Percentiles rank a stretch among this genome's conserved stretches.
Conservation (phyloP, 2,329 filamentous ascomycete species). For the Beauveria sp. region DNA sequence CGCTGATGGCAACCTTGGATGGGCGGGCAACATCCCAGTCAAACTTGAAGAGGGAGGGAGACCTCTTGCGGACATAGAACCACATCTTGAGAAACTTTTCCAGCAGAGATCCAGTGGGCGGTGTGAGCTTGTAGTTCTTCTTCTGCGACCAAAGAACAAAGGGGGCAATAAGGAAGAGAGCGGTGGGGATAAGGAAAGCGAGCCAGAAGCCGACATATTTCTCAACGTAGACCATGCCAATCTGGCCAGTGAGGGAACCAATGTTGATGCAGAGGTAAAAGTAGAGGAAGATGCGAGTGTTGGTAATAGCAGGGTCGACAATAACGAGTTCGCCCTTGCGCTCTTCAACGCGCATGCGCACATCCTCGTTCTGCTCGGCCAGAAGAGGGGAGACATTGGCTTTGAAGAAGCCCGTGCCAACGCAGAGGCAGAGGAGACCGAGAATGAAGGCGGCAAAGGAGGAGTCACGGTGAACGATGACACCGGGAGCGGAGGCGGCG, state of each 20-base stretch:
- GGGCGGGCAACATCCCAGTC: conserved; percentile 66
- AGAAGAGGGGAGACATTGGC: conserved; percentile 68
- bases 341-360: conserved; percentile 48
- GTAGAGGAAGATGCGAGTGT: conserved; percentile 62
- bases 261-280: conserved; percentile 54
- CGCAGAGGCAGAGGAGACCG: conserved; percentile 44
- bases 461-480: conserved; percentile 50
- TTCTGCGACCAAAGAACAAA: conserved; percentile 53
- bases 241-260: conserved; percentile 53
- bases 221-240: conserved; percentile 63
- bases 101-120: conserved; percentile 66
- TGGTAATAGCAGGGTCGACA: conserved; percentile 60
- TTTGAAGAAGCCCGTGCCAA: conserved; percentile 77
- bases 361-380: conserved; percentile 60
- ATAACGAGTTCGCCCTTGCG: conserved; percentile 59
- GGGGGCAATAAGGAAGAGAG: conserved; percentile 56
- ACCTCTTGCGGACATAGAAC: conserved; percentile 53
- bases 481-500: conserved; percentile 53
- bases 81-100: conserved; percentile 59
- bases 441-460: conserved; percentile 62
- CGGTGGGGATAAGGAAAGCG: conserved; percentile 59
- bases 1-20: conserved; percentile 45
- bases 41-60: conserved; percentile 54
- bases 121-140: conserved; percentile 51
- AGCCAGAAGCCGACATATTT: conserved; percentile 73